A percentile compares a stretch with the other conserved stretches of the same genome.
phyloP scores from a whole-genome alignment of 176 grass and related monocot species.

The Alopecurus myosuroides region DNA sequence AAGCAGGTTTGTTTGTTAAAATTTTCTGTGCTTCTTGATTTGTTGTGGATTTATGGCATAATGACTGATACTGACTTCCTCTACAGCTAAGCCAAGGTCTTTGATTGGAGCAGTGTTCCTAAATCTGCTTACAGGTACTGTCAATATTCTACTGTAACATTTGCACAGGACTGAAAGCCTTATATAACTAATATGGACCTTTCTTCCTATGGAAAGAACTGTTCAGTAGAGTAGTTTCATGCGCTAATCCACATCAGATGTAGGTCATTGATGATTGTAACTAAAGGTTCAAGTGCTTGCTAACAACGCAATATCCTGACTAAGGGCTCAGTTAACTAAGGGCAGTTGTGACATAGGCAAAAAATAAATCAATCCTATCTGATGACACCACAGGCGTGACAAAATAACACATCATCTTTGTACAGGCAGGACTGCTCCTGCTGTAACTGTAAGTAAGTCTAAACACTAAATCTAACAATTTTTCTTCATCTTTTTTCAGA shows the following conservation, averaged over 20 bases:
- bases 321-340: not conserved
- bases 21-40: slow-evolving; percentile 25
- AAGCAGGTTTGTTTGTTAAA: slow-evolving; percentile 46
- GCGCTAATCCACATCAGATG: not conserved
- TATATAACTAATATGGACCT: not conserved
- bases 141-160: slow-evolving; percentile 9
- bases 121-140: slow-evolving; percentile 65
- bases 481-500: slow-evolving; percentile 44
- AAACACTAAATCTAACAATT: not conserved
- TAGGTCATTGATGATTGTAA: not conserved
- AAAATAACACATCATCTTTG: not conserved
- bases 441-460: not conserved
- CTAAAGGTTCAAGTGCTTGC: not conserved
- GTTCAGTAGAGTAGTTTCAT: not conserved
- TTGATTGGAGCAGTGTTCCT: slow-evolving; percentile 74
- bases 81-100: slow-evolving; percentile 75
- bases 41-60: not conserved
- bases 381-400: not conserved
- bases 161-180: slow-evolving; percentile 1
- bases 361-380: not conserved
- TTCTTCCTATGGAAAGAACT: not conserved
- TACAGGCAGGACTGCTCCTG: not conserved
- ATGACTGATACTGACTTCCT: slow-evolving; percentile 18
- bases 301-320: not conserved
- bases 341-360: not conserved